Conservation (phyloP, 2,329 filamentous ascomycete species). For the Ascochyta koolunga region DNA sequence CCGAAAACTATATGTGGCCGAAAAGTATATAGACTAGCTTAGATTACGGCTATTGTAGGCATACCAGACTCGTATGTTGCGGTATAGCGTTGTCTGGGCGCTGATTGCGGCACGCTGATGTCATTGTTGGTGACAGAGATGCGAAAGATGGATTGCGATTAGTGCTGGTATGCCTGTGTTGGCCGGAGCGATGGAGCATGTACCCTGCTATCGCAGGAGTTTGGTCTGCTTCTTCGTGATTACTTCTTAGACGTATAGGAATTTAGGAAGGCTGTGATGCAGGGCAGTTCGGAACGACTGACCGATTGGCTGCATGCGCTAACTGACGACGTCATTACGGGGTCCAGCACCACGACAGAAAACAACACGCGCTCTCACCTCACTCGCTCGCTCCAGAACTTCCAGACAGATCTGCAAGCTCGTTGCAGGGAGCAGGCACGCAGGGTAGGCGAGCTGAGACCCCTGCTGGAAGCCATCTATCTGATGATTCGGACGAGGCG, state of each 20-base stretch:
- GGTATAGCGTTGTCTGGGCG: too few relatives aligned
- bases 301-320: background rate
- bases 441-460: background rate
- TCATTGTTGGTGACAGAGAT: background rate
- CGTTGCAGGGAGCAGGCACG: background rate
- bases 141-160: background rate
- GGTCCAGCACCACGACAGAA: background rate
- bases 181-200: too few relatives aligned
- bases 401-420: background rate
- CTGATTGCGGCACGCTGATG: background rate
- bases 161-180: too few relatives aligned
- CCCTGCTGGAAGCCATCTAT: background rate
- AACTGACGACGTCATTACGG: background rate
- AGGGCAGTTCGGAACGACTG: background rate
- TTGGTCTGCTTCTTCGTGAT: too few relatives aligned
- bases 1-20: too few relatives aligned
- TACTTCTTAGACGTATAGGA: too few relatives aligned
- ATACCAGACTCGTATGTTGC: background rate
- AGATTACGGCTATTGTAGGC: constrained; percentile 3
- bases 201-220: too few relatives aligned
- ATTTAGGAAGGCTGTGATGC: background rate
- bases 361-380: background rate
- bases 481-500: background rate
- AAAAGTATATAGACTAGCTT: too few relatives aligned
- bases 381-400: background rate